These are phyloP conservation scores for Leccinum pachyderme DNA, from an alignment of 1,284 basidiomycete genomes.

Conservation along the genomic window DNA sequence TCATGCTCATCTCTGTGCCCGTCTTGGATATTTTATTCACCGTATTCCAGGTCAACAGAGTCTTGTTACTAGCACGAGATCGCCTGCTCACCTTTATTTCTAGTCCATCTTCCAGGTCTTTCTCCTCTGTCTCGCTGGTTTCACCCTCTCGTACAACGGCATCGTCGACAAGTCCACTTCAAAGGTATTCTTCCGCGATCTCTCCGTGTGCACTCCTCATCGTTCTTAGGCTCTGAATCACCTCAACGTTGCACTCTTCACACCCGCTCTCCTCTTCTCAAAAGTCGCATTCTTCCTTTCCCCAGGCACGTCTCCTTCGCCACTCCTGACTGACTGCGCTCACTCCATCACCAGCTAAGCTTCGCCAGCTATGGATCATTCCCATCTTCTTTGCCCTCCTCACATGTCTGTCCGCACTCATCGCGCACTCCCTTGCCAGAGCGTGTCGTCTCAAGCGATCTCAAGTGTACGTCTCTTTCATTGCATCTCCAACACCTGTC, in stretches of 20 bases:
- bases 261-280: slow-evolving; percentile 88
- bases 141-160: slow-evolving; percentile 74
- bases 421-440: slow-evolving; percentile 51
- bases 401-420: slow-evolving; percentile 60
- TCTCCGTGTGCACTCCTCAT: slow-evolving; percentile 3
- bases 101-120: slow-evolving; percentile 91
- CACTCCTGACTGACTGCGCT: not conserved
- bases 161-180: slow-evolving; percentile 90
- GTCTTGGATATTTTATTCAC: slow-evolving; percentile 23
- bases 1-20: slow-evolving; percentile 6
- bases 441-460: slow-evolving; percentile 56
- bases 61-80: too few species aligned
- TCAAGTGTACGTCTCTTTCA: slow-evolving; percentile 50
- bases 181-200: slow-evolving; percentile 48
- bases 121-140: slow-evolving; percentile 83
- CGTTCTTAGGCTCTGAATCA: slow-evolving; percentile 65
- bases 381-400: slow-evolving; percentile 80
- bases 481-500: not conserved
- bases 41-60: slow-evolving; percentile 24
- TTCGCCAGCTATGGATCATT: slow-evolving; percentile 89
- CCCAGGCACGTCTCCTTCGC: slow-evolving; percentile 46
- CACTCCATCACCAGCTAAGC: slow-evolving; percentile 51
- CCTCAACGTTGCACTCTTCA: slow-evolving; percentile 87
- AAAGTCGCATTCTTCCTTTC: slow-evolving; percentile 86
- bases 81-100: slow-evolving; percentile 5